phyloP scores from a whole-genome alignment of 2,329 filamentous ascomycete species.

The Cryphonectria carpinicola region DNA sequence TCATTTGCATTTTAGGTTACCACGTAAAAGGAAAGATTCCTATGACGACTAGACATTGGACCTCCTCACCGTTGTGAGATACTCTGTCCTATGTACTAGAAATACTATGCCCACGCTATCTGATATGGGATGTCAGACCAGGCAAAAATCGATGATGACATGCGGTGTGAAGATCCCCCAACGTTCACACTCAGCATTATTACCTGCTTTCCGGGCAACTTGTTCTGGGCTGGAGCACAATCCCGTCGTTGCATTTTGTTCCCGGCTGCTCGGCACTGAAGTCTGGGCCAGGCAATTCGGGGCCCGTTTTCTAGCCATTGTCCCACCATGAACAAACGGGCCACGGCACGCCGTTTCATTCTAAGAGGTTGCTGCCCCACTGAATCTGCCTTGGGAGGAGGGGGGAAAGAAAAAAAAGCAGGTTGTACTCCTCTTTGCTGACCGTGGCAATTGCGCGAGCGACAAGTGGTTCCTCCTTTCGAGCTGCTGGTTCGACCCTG shows the following conservation, averaged over 20 bases:
- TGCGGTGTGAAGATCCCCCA: background rate
- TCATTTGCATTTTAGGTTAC: background rate
- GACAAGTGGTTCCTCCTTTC: background rate
- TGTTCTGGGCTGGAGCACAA: background rate
- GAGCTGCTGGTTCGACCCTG: background rate
- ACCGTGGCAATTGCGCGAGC: background rate
- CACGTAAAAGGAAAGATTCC: background rate
- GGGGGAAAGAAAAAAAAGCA: background rate
- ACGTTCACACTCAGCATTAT: background rate
- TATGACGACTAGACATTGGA: background rate
- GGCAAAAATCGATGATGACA: background rate
- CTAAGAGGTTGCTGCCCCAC: background rate
- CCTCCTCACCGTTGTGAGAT: background rate
- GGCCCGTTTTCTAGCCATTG: background rate
- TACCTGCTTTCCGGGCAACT: background rate
- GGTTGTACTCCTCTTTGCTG: background rate
- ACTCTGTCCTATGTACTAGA: background rate
- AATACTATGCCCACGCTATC: background rate
- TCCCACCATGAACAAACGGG: background rate
- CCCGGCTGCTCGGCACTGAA: constrained; percentile 5
- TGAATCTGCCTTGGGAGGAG: background rate
- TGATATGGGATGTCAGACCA: background rate
- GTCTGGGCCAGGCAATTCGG: no score
- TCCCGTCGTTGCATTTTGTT: background rate
- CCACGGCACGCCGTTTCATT: background rate